A percentile compares a stretch with the other conserved stretches of the same genome.
Evolutionary conservation across 164 flowering plant genomes (phyloP).

Genomic region (Cinnamomum micranthum): DNA sequence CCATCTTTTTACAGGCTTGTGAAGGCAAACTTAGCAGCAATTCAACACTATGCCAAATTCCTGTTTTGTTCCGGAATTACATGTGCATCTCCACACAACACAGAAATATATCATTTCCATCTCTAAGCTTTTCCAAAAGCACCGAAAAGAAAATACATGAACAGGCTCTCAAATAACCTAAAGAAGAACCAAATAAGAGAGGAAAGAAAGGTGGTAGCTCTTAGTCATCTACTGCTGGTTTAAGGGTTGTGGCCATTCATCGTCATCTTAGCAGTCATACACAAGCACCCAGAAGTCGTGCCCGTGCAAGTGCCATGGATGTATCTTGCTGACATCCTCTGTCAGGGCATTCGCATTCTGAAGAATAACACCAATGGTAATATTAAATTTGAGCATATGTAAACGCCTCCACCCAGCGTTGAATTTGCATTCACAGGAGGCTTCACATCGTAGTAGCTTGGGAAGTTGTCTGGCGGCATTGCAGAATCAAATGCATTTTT

Average conservation of each 20-base stretch:
- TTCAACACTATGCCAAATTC: background rate
- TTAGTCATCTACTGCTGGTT: too few relatives aligned
- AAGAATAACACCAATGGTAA: constrained; percentile 66
- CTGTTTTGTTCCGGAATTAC: background rate
- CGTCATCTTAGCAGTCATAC: constrained; percentile 44
- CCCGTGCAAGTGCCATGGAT: constrained; percentile 97
- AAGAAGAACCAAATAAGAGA: background rate
- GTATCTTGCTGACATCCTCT: constrained; percentile 57
- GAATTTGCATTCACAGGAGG: constrained; percentile 57
- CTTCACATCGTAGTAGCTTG: constrained; percentile 41
- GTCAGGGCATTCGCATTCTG: constrained; percentile 72
- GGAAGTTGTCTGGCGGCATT: constrained; percentile 50
- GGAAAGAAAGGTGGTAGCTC: background rate
- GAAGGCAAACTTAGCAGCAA: background rate
- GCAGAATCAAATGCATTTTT: constrained; percentile 33
- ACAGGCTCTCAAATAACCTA: background rate
- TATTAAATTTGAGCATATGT: constrained; percentile 33
- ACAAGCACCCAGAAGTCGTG: constrained; percentile 96
- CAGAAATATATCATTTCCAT: background rate
- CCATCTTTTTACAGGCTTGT: background rate
- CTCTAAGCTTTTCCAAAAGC: background rate
- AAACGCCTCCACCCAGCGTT: constrained; percentile 46
- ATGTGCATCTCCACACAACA: too few relatives aligned
- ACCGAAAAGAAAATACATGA: background rate
- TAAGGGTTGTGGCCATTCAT: constrained; percentile 9